Evolutionary conservation across 2,329 filamentous ascomycete genomes (phyloP).

Genomic region (Cladophialophora chaetospira): DNA sequence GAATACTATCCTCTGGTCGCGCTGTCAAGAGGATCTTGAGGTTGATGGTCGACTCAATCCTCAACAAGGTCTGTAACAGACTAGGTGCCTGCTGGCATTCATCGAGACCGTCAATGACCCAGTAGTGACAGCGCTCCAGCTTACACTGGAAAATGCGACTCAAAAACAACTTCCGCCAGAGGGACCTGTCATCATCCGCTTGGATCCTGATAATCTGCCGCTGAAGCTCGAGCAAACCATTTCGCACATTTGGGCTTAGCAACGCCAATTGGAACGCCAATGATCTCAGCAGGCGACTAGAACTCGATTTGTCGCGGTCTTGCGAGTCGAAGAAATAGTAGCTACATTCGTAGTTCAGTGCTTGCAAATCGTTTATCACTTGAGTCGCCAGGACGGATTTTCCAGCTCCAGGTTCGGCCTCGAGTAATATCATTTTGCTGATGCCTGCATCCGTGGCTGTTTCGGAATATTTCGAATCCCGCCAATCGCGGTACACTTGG

Average conservation of each 20-base stretch:
- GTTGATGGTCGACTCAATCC: not conserved
- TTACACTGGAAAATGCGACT: not conserved
- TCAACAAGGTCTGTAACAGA: not conserved
- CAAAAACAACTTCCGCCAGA: constrained; percentile 2
- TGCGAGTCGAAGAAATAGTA: not conserved
- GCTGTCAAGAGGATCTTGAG: not conserved
- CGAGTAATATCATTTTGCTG: not conserved
- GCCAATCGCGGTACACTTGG: too few species aligned
- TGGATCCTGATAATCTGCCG: not conserved
- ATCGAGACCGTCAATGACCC: constrained; percentile 7
- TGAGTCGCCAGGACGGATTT: constrained; percentile 5
- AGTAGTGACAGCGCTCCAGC: not conserved
- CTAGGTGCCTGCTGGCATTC: not conserved
- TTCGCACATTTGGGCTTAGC: not conserved
- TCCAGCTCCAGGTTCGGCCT: constrained; percentile 1
- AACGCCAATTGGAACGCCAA: constrained; percentile 2
- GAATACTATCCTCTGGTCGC: not conserved
- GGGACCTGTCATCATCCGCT: not conserved
- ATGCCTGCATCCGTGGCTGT: too few species aligned
- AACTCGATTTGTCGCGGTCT: not conserved
- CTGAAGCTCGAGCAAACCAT: not conserved
- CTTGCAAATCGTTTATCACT: constrained; percentile 3
- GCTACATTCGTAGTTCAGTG: not conserved
- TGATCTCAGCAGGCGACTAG: not conserved
- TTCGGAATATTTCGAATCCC: not conserved